Evolutionary conservation across 2,329 filamentous ascomycete genomes (phyloP), one percentile per base, ranked within the genome.

Genomic region (Botryotinia narcissicola): DNA sequence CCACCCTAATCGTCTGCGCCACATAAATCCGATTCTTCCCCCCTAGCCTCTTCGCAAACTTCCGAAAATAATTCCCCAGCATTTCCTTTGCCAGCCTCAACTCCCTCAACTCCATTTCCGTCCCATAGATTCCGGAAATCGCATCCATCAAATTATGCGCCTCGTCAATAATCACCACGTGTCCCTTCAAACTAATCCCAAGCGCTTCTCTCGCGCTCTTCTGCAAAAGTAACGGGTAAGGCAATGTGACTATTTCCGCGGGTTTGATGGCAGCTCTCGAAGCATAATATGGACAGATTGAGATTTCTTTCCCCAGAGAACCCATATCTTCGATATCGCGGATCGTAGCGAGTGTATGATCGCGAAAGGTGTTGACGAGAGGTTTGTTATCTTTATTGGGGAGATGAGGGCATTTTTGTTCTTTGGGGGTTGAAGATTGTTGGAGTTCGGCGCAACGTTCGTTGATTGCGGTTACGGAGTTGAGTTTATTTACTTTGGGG

Each of bases 91-190:
- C 93, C 74, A 88, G 87, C 68, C 89, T 89, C 29, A 98, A 84
- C 75, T 98, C 94, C 40, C 84, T 84, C 6, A 97, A 84, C 3
- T 89, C 89, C 32, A 98, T 87, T 51, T 92, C 89, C 0, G 93
- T 89, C 0, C 95, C 95, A 81, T 98, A 91, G 48, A 97, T 96
- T 63, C 91, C 92, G 25, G 93, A 89, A 63, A 99, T 93, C 0
- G 95, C 94, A 81, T 98, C 95, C 92, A 98, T 97, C 70, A 99
- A 88, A 80, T 99, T 99, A 81, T 99, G 96, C 0, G 96, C 96
- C 84, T 99, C 96, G 78, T 99, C 96, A 66, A 99, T 93, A 40
- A 99, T 92, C n/a, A 99, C 90, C 0, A 99, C 86, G 79, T 97
- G 96, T 8, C 91, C 90, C 78, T 97, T 94, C 14, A 99, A 83